Conservation (phyloP, 2,329 filamentous ascomycete species). For the Aspergillus caelatus region DNA sequence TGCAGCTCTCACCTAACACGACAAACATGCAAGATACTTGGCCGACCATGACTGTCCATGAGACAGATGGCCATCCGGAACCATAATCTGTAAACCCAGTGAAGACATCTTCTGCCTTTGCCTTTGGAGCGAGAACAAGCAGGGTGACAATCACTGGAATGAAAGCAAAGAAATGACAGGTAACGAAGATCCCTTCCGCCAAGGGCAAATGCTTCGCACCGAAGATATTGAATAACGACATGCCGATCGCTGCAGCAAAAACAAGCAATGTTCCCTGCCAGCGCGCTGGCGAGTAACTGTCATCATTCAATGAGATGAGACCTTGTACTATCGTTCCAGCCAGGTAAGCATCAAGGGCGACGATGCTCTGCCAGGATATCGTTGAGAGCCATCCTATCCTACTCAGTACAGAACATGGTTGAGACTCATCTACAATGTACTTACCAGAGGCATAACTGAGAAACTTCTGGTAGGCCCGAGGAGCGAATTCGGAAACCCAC, state of each 20-base stretch:
- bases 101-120: not conserved
- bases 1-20: not conserved
- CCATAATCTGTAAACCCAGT: slow-evolving; percentile 3
- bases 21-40: slow-evolving; percentile 6
- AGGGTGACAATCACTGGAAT: not conserved
- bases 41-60: slow-evolving; percentile 4
- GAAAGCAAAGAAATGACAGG: slow-evolving; percentile 2
- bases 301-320: not conserved
- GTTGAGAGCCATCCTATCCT: slow-evolving; percentile 2
- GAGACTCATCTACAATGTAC: not conserved
- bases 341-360: slow-evolving; percentile 1
- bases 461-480: slow-evolving; percentile 3
- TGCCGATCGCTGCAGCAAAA: not conserved
- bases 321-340: slow-evolving; percentile 5
- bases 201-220: not conserved
- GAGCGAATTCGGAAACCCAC: slow-evolving; percentile 7
- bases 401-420: not conserved
- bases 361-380: slow-evolving; percentile 1
- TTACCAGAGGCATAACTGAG: slow-evolving; percentile 7
- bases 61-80: slow-evolving; percentile 2
- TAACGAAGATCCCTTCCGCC: not conserved
- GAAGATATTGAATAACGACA: slow-evolving; percentile 2
- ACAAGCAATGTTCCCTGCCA: slow-evolving; percentile 6
- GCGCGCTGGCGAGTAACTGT: not conserved
- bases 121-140: not conserved